Evolutionary conservation across 352 stramenopile species (phyloP), one percentile per base, ranked within the genome.

Genomic region (Globisporangium polare): DNA sequence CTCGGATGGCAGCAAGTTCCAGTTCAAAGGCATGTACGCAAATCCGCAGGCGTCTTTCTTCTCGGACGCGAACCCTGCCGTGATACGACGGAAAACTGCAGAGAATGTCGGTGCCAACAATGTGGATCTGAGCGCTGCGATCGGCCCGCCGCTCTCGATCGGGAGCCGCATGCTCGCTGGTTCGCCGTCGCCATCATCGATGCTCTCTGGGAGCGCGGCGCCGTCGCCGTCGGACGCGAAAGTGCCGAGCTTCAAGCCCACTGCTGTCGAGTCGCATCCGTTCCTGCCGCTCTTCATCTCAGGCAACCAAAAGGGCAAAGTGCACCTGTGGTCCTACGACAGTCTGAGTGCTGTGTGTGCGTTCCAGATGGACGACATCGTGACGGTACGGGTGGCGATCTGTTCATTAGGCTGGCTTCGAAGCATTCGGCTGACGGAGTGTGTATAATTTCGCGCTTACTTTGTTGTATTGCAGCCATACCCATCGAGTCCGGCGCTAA

Each of bases 311-410:
- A 93, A 93, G 56, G 87, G 87, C 1, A 78, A 78, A 52, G 72
- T 94, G 27, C 85, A 94, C 59, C 43, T 95, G 53, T 95, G 85
- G 87, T 90, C 85, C 0, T 95, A 85, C 62, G 87, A 95, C 55
- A 89, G 82, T 35, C 66, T 93, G 22, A 94, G 80, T 64, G 61
- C 79, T 17, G 65, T 89, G 35, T 89, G 71, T 51, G 66, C 76
- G 17, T 93, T 91, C 58, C 83, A 86, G 71, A 83, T 70, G 13
- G 78, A 81, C n/a, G 73, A 90, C 10, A 58, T 89, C 10, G 72
- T 90, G 15, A 52, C 74, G 69, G 84, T 92, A 73, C 29, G 63
- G 18, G 17, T 5, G 18, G 41, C 22, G 6, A 0, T 3, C 18
- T 51, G 9, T 57, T 53, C 7, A 33, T 39, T 62, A 3, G 22